These are phyloP conservation scores for Pseudozyma pruni DNA, from an alignment of 1,284 basidiomycete species.

Conservation along the genomic window DNA sequence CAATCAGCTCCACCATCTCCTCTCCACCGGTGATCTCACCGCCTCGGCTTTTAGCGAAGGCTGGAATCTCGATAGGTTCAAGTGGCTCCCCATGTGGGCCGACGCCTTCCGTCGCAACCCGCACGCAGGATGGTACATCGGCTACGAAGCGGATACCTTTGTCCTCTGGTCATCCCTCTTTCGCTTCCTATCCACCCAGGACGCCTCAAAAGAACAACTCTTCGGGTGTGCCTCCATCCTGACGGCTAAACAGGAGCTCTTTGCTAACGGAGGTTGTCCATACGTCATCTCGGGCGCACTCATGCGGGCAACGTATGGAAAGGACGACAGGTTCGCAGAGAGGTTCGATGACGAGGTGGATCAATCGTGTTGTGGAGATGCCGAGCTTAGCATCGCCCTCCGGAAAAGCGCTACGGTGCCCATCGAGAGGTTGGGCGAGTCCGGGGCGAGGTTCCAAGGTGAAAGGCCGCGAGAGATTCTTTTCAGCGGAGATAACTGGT, in stretches of 20 bases:
- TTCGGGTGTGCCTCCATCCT: conserved; percentile 27
- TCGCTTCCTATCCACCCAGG: conserved; percentile 17
- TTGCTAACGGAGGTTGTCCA: conserved; percentile 36
- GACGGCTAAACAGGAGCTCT: conserved; percentile 16
- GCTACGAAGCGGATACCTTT: conserved; percentile 37
- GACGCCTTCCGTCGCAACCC: conserved; percentile 29
- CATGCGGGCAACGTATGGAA: conserved; percentile 34
- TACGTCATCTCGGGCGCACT: conserved; percentile 35
- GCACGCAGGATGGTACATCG: conserved; percentile 35
- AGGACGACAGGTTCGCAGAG: conserved; percentile 14
- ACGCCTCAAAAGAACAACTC: conserved; percentile 13
- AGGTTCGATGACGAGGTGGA: conserved; percentile 22
- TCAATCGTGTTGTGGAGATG: conserved; percentile 37
- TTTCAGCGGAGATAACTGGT: conserved; percentile 25
- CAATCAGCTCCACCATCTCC: conserved; percentile 10
- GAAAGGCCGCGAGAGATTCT: conserved; percentile 22
- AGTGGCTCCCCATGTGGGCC: conserved; percentile 46
- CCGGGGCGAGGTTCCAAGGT: conserved; percentile 20
- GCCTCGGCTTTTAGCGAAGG: conserved; percentile 10
- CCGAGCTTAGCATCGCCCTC: conserved; percentile 32
- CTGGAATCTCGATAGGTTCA: conserved; percentile 39
- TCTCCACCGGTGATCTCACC: neutral
- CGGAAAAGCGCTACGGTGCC: conserved; percentile 10
- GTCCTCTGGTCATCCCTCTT: conserved; percentile 36
- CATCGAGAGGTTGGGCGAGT: conserved; percentile 11